Base-by-base conservation (phyloP, 2,329 filamentous ascomycete genomes). In the Chaetoscypha palmicola region DNA sequence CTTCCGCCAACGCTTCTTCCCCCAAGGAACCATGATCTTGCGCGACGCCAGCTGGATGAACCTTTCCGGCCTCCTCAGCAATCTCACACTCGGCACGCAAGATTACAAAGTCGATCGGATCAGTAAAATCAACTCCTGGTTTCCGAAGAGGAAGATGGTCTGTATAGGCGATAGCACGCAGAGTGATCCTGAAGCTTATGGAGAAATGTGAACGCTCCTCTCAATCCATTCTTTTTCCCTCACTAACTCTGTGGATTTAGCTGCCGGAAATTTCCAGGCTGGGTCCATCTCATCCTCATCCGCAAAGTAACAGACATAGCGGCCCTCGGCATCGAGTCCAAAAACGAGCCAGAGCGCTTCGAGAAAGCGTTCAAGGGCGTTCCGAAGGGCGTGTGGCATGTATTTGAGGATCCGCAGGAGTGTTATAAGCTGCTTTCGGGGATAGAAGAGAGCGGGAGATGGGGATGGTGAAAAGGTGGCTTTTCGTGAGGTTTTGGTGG, bases 131-230 rank as follows among this genome's bases (percentile, higher is more conserved):
- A 76, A 88, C 54, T 64, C 66, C 1, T 92, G 86, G 85, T 72
- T 96, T 38, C 91, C 91, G 0, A 73, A 74, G 54, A 73, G 86
- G 48, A 85, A 83, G 56, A 82, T 94, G 66, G 77, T 97, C 50
- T 82, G 82, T 54, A 81, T 97, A 52, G 91, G 91, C 1, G 91
- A 97, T 65, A 91, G 83, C 30, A 96, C 90, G 0, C 91, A 96
- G 65, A 83, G 79, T 20, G 91, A 97, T 56, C 90, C 91, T 0
- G 91, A 97, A 62, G 79, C 86, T 0, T 97, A 96, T 59, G 90
- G 82, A 21, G 81, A 90, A 54, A 79, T 87, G 65, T 89, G 74
- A 64, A 72, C 64, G 10, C 8, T 21, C 1, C 4, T 5, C 12
- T 43, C 14, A 11, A 20, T 14, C n/a, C 31, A 9, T 9, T 38